Base-by-base conservation (phyloP, 2,329 filamentous ascomycete species). In the Curvularia sp. region DNA sequence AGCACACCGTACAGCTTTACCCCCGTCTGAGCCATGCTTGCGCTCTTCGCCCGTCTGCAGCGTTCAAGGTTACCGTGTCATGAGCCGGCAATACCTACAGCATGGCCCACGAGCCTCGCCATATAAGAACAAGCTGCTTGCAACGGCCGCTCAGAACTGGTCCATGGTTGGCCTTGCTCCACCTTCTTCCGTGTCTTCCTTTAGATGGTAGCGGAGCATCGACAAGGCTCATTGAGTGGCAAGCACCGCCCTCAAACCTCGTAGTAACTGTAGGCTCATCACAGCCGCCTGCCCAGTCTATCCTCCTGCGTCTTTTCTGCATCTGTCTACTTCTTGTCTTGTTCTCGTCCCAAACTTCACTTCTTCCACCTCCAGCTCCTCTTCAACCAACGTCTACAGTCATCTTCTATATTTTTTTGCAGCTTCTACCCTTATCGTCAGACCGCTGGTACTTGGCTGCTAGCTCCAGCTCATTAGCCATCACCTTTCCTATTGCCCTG, bases 401-500 rank as follows among this genome's bases (percentile, higher is more conserved):
- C 30, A 46, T 21, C 41, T 58, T 47, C 45, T 51, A 49, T 49
- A 50, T 46, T 21, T 9, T 45, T 32, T 42, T 49, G 18, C 43
- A 39, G 34, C 36, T n/a, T 36, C 30, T 49, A 38, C 1, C 36
- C 30, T 47, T 52, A 55, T 50, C 42, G 7, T 21, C 21, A 51
- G 1, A 18, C 13, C 28, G 42, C 45, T 30, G 1, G 30, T 55
- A 18, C n/a, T 50, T 47, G 39, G 52, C 39, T 52, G 30, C 43
- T 15, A 23, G 19, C n/a, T 41, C 42, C 48, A 55, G 51, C 9
- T 25, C 36, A 32, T 45, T 2, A 32, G 6, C 12, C 15, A 49
- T 39, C 36, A 41, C 55, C 41, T 57, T 57, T 36, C 32, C 32
- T 38, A 18, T 10, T 25, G 32, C 9, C 63, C 65, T 60, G 57